Evolutionary conservation across 495 filamentous ascomycete genomes (phyloP).

Genomic region (Penicillium lividum): DNA sequence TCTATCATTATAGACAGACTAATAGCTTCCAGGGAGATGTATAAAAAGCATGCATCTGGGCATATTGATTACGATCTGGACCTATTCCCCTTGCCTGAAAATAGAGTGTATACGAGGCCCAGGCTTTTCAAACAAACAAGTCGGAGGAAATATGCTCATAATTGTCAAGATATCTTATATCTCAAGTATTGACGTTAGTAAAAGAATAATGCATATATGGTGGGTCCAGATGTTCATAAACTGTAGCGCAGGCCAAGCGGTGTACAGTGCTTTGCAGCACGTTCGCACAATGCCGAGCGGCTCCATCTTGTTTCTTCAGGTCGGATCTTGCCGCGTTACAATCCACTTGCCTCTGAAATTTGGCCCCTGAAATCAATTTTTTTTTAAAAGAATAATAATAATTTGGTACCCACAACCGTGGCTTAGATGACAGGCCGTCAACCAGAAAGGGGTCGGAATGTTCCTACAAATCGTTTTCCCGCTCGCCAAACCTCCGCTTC

Average conservation of each 20-base stretch:
- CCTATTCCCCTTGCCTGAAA: too few relatives aligned
- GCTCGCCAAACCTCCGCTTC: conserved; percentile 1
- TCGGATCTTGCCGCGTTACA: conserved; percentile 17
- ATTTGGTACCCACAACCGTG: background rate
- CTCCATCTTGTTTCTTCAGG: conserved; percentile 19
- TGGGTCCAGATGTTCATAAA: background rate
- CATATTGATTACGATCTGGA: too few relatives aligned
- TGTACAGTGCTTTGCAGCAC: background rate
- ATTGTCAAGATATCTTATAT: too few relatives aligned
- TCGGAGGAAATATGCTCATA: too few relatives aligned
- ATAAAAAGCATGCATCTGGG: too few relatives aligned
- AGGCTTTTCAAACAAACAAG: too few relatives aligned
- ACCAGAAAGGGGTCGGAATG: background rate
- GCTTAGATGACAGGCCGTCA: conserved; percentile 4
- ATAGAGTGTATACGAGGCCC: too few relatives aligned
- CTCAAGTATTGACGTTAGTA: too few relatives aligned
- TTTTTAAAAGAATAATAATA: background rate
- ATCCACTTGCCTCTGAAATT: background rate
- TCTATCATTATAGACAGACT: too few relatives aligned
- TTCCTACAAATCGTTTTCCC: conserved; percentile 1
- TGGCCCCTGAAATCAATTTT: background rate
- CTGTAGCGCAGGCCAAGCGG: background rate
- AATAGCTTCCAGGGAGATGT: too few relatives aligned
- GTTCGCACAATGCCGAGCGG: background rate
- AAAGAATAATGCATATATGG: background rate